phyloP scores from a whole-genome alignment of 2,329 filamentous ascomycete genomes.

The Alternaria panax region DNA sequence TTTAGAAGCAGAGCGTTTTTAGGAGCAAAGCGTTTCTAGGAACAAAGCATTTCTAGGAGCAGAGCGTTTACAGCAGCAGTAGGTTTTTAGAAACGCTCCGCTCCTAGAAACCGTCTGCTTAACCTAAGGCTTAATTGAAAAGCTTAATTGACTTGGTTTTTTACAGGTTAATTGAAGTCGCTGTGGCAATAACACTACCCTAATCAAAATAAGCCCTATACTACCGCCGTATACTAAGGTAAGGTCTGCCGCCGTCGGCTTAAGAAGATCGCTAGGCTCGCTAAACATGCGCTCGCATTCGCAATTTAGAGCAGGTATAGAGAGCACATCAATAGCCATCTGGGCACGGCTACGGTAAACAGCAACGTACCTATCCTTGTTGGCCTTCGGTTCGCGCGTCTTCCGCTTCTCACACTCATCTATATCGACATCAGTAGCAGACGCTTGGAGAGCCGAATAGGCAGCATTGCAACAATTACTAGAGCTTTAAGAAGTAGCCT shows the following conservation, averaged over 20 bases:
- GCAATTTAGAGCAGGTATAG: no score
- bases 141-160: constrained; percentile 1
- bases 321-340: no score
- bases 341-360: no score
- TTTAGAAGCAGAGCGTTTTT: constrained; percentile 1
- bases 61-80: constrained; percentile 3
- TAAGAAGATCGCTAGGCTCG: background rate
- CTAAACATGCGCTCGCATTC: no score
- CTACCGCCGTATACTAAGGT: background rate
- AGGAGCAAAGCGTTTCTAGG: background rate
- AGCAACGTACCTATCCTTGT: constrained; percentile 1
- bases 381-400: background rate
- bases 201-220: background rate
- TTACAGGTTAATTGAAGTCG: constrained; percentile 1
- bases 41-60: constrained; percentile 1
- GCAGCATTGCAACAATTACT: constrained; percentile 1
- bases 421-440: constrained; percentile 7
- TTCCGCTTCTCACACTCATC: constrained; percentile 2
- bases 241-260: background rate
- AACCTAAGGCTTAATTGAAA: background rate
- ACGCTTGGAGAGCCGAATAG: constrained; percentile 2
- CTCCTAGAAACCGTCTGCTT: no score
- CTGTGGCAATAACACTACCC: background rate
- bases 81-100: background rate
- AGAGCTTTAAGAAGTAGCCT: constrained; percentile 6